These are phyloP conservation scores for Tulasnella sp. DNA, from an alignment of 768 basidiomycete species.

Conservation along the genomic window DNA sequence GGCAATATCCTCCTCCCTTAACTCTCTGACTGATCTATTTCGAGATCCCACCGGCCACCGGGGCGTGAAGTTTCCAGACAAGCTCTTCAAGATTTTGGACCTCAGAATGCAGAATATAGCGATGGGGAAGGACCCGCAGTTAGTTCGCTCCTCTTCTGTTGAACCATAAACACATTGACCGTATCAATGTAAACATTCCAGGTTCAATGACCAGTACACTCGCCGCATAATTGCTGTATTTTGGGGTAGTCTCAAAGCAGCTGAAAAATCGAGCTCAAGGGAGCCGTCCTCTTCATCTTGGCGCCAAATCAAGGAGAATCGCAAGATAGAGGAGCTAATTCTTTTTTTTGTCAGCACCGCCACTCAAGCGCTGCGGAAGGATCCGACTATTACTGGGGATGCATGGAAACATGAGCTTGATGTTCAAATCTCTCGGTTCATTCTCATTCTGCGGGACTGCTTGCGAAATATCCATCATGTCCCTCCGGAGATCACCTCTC, in stretches of 20 bases:
- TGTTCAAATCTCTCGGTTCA: conserved; percentile 84
- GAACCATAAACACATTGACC: not conserved
- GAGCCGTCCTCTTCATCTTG: not conserved
- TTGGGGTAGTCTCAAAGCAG: conserved; percentile 49
- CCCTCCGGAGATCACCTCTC: conserved; percentile 72
- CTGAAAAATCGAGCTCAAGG: not conserved
- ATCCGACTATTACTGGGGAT: conserved; percentile 69
- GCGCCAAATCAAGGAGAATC: conserved; percentile 88
- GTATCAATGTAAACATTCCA: conserved; percentile 36
- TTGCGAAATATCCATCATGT: conserved; percentile 69
- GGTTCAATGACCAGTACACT: conserved; percentile 88
- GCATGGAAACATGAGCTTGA: conserved; percentile 93
- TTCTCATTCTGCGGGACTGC: conserved; percentile 79
- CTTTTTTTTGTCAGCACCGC: conserved; percentile 93
- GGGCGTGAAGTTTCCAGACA: conserved; percentile 91
- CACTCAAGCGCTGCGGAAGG: conserved; percentile 82
- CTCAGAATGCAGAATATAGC: conserved; percentile 86
- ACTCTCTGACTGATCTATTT: conserved; percentile 71
- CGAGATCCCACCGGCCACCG: conserved; percentile 69
- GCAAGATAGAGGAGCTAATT: conserved; percentile 96
- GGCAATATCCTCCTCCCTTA: conserved; percentile 55
- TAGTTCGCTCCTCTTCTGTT: conserved; percentile 40
- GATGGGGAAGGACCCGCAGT: conserved; percentile 89
- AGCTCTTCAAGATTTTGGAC: conserved; percentile 85
- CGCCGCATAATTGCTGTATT: conserved; percentile 89